Evolutionary conservation across 2,329 filamentous ascomycete genomes (phyloP), one percentile per base, ranked within the genome.

Genomic region (Plectosphaerella cucumerina): DNA sequence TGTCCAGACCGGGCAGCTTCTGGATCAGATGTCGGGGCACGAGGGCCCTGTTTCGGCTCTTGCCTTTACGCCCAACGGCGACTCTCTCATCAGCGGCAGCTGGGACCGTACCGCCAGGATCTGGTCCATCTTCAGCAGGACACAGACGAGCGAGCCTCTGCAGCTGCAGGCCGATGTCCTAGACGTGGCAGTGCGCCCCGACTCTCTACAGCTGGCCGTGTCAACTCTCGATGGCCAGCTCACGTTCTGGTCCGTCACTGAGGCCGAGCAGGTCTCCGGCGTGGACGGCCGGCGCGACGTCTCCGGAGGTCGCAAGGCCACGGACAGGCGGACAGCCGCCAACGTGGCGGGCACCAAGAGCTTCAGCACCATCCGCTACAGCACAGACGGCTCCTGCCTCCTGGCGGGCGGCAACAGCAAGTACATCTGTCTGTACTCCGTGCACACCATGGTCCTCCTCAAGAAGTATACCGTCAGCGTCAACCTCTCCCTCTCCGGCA

Each of bases 361-460:
- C 58, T 99, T 96, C 73, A 86, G 82, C 62, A 88, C 87, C 6
- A 89, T 99, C 58, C 84, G 82, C 49, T 99, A 97, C 72, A 96
- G 91, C 65, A 87, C 90, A 1, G 94, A 99, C 64, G 94, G 94
- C 12, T 89, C 84, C 55, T 97, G 94, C 61, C 77, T 99, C 11
- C 76, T 99, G 39, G 94, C 93, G 1, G 92, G 84, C 45, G 94
- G 94, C 31, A 96, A 94, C 76, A 97, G 91, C 84, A 99, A 99
- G 73, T 97, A 96, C 68, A 97, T 99, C 48, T 97, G 94, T 65
- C 70, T 99, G 52, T 99, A 99, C 71, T 93, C 95, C n/a, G 90
- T 96, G 31, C 85, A 85, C 52, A 96, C 93, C 1, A 91, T 94
- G 67, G 90, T 94, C 1, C 74, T 99, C 11, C 76, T 97, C 50